These are phyloP conservation scores for Glycine latifolia DNA, from an alignment of 306 rosid genomes.

Conservation along the genomic window DNA sequence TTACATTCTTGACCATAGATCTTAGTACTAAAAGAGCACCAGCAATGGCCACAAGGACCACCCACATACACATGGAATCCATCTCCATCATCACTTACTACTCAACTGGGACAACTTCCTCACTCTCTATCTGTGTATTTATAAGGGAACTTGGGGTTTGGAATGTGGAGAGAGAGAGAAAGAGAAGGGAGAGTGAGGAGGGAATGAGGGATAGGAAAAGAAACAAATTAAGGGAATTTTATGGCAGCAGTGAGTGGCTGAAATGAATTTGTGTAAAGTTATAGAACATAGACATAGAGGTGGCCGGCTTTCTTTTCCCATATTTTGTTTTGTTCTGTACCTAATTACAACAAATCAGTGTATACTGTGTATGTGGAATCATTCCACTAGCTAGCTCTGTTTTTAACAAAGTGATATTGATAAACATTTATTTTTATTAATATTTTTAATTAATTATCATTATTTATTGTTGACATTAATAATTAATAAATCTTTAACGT, in stretches of 20 bases:
- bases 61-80: constrained; percentile 42
- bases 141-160: constrained; percentile 26
- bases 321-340: constrained; percentile 41
- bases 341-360: constrained; percentile 5
- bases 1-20: constrained; percentile 57
- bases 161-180: background rate
- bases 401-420: background rate
- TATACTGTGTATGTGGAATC: background rate
- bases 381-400: background rate
- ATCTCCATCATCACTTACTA: constrained; percentile 32
- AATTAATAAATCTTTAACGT: background rate
- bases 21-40: constrained; percentile 42
- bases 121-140: constrained; percentile 39
- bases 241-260: constrained; percentile 39
- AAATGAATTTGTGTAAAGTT: constrained; percentile 41
- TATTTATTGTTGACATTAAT: background rate
- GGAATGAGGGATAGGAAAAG: background rate
- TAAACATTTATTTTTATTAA: background rate
- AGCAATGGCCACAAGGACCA: constrained; percentile 34
- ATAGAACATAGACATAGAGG: constrained; percentile 19
- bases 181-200: too few species aligned
- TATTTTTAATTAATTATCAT: background rate
- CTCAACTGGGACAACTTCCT: background rate
- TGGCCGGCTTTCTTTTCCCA: constrained; percentile 50
- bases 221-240: constrained; percentile 19